Percentiles rank a stretch among this genome's conserved stretches.
Evolutionary conservation across 768 basidiomycete species (phyloP).

Genomic region (Lenzites betulinus): DNA sequence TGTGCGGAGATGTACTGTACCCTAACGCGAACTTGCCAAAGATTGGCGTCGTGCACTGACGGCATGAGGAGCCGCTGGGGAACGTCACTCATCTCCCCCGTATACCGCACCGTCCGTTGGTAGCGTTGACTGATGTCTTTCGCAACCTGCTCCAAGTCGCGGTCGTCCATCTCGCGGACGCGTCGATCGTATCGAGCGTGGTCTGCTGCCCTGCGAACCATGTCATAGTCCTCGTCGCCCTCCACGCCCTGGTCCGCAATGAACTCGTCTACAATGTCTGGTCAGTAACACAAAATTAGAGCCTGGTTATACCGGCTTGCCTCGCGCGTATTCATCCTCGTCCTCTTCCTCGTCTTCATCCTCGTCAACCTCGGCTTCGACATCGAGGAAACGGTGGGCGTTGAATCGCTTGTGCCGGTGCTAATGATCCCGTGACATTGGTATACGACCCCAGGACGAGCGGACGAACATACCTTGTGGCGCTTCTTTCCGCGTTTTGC

Average conservation of each 20-base stretch:
- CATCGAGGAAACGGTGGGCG: conserved; percentile 87
- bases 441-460: not conserved
- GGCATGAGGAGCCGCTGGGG: conserved; percentile 96
- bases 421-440: conserved; percentile 11
- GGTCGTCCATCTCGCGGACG: conserved; percentile 72
- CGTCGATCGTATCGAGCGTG: conserved; percentile 73
- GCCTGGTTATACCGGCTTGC: conserved; percentile 40
- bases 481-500: conserved; percentile 56
- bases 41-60: conserved; percentile 89
- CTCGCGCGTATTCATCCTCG: conserved; percentile 67
- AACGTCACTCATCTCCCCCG: conserved; percentile 90
- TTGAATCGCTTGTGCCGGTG: conserved; percentile 67
- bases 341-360: conserved; percentile 96
- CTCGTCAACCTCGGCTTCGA: conserved; percentile 94
- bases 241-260: conserved; percentile 62
- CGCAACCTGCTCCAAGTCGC: conserved; percentile 84
- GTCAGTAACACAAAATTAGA: not conserved
- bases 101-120: conserved; percentile 69
- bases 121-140: conserved; percentile 80
- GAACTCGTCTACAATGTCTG: conserved; percentile 56
- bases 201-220: conserved; percentile 49
- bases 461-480: conserved; percentile 50
- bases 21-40: conserved; percentile 96
- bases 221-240: conserved; percentile 67
- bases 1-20: conserved; percentile 38